These are phyloP conservation scores for Starmerella khaoyaiensis DNA, from an alignment of 805 yeast species.

Conservation along the genomic window DNA sequence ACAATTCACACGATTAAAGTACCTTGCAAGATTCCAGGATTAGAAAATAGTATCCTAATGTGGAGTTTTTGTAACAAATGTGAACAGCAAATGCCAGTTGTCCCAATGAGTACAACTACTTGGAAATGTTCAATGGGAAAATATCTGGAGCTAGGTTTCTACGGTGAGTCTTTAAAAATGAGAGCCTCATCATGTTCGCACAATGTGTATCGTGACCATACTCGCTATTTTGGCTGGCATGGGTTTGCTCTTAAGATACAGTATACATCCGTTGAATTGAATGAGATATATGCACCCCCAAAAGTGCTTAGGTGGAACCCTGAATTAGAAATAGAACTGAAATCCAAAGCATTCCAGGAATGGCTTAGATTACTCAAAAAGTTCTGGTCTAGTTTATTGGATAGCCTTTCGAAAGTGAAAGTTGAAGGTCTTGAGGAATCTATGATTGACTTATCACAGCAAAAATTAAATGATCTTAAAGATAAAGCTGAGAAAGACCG, in stretches of 20 bases:
- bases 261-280: constrained; percentile 57
- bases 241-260: constrained; percentile 70
- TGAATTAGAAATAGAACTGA: constrained; percentile 51
- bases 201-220: constrained; percentile 69
- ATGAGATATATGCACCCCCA: constrained; percentile 68
- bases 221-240: constrained; percentile 70
- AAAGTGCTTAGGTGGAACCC: constrained; percentile 61
- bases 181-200: constrained; percentile 63
- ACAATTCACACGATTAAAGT: constrained; percentile 60
- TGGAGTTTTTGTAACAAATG: constrained; percentile 90
- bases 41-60: constrained; percentile 58
- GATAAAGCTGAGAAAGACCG: constrained; percentile 41
- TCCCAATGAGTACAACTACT: constrained; percentile 72
- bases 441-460: constrained; percentile 54
- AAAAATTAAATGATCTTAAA: constrained; percentile 46
- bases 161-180: constrained; percentile 46
- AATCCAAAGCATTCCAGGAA: constrained; percentile 45
- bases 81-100: constrained; percentile 56
- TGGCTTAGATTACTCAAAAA: constrained; percentile 40
- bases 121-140: constrained; percentile 92
- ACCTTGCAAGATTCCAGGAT: constrained; percentile 43
- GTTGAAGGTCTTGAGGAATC: constrained; percentile 61
- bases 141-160: constrained; percentile 72
- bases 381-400: constrained; percentile 62
- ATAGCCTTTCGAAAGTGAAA: constrained; percentile 64